phyloP scores from a whole-genome alignment of 352 stramenopile genomes.

The Phytophthora ramorum region DNA sequence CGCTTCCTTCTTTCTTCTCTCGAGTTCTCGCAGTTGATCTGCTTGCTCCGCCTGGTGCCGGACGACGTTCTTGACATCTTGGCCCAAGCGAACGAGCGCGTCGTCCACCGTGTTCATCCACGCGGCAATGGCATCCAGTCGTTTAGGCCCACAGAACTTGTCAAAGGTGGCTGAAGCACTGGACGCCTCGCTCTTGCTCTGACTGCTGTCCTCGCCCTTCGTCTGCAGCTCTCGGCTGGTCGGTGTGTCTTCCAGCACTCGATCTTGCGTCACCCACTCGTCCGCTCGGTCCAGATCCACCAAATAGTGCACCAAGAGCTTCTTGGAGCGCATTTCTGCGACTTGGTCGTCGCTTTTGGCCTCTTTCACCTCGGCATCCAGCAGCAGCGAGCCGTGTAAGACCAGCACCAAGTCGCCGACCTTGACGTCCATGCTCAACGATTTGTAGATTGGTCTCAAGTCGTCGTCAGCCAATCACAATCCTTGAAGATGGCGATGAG shows the following conservation, averaged over 20 bases:
- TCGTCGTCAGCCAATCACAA: slow-evolving; percentile 40
- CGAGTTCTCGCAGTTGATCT: slow-evolving; percentile 13
- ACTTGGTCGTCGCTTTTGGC: slow-evolving; percentile 13
- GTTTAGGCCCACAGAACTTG: slow-evolving; percentile 23
- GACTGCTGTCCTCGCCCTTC: slow-evolving; percentile 39
- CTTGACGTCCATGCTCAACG: slow-evolving; percentile 37
- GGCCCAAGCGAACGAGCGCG: slow-evolving; percentile 15
- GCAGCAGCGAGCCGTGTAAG: slow-evolving; percentile 70
- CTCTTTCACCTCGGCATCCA: slow-evolving; percentile 79
- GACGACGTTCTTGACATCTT: slow-evolving; percentile 18
- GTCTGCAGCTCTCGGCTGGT: slow-evolving; percentile 61
- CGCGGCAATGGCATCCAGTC: slow-evolving; percentile 25
- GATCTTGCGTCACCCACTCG: slow-evolving; percentile 76
- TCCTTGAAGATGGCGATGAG: slow-evolving; percentile 16
- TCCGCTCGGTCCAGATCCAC: slow-evolving; percentile 85
- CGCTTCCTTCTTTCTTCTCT: slow-evolving; percentile 25
- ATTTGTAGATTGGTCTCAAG: slow-evolving; percentile 6
- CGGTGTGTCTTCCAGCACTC: slow-evolving; percentile 64
- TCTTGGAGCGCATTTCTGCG: not conserved
- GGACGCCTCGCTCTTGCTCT: slow-evolving; percentile 47
- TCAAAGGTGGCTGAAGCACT: slow-evolving; percentile 43
- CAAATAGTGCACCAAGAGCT: slow-evolving; percentile 86
- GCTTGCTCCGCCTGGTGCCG: slow-evolving; percentile 13
- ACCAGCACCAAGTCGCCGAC: slow-evolving; percentile 67
- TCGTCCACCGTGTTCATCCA: slow-evolving; percentile 38